Percentiles rank a stretch among this genome's conserved stretches.
These are phyloP conservation scores for Vitis cinerea DNA, from an alignment of 164 flowering plant species.

Conservation along the genomic window DNA sequence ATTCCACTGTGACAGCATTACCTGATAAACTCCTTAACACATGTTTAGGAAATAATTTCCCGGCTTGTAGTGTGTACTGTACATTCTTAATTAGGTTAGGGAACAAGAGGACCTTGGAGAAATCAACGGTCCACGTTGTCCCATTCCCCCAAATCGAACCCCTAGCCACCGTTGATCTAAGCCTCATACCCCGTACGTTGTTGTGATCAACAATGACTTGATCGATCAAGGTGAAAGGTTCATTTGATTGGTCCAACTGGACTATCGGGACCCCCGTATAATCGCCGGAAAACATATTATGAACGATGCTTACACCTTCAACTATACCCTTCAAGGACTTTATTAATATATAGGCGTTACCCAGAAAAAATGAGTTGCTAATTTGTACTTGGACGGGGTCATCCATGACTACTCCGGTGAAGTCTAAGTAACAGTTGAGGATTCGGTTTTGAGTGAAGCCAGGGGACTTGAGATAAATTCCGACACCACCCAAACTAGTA, in stretches of 20 bases:
- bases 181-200: constrained; percentile 13
- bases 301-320: constrained; percentile 10
- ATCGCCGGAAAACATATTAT: constrained; percentile 24
- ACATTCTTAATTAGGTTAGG: constrained; percentile 18
- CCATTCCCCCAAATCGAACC: constrained; percentile 10
- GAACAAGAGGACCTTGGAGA: constrained; percentile 10
- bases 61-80: constrained; percentile 13
- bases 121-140: constrained; percentile 25
- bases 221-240: constrained; percentile 4
- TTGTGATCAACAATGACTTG: constrained; percentile 21
- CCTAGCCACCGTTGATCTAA: constrained; percentile 18
- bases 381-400: constrained; percentile 27
- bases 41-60: constrained; percentile 13
- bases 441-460: constrained; percentile 22
- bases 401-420: constrained; percentile 21
- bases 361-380: constrained; percentile 18
- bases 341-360: constrained; percentile 14
- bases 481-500: constrained; percentile 16
- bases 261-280: constrained; percentile 11
- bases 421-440: constrained; percentile 21
- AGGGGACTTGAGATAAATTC: constrained; percentile 14
- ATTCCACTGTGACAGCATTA: constrained; percentile 15
- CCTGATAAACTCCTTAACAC: constrained; percentile 6
- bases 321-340: constrained; percentile 10
- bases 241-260: constrained; percentile 12